Conservation (phyloP, 176 grass and related monocot genomes). For the Paspalum notatum region DNA sequence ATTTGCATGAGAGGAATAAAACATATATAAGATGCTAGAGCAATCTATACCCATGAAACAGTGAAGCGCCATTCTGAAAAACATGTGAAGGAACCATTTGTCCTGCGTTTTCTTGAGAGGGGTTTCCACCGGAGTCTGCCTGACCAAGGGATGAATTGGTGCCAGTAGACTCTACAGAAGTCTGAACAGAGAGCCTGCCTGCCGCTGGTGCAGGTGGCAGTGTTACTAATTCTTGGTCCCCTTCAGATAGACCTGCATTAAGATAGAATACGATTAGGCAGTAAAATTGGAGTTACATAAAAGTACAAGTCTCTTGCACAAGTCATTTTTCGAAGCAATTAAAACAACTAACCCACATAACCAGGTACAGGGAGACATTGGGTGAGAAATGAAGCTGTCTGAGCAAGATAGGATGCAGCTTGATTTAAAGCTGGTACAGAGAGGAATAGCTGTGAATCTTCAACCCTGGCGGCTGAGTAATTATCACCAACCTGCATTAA, state of each 20-base stretch:
- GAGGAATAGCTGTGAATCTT: slow-evolving; percentile 62
- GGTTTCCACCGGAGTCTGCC: slow-evolving; percentile 42
- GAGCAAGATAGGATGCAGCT: slow-evolving; percentile 69
- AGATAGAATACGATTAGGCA: slow-evolving; percentile 9
- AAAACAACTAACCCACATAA: slow-evolving; percentile 50
- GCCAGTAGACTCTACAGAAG: slow-evolving; percentile 36
- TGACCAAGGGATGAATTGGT: slow-evolving; percentile 33
- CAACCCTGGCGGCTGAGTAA: slow-evolving; percentile 43
- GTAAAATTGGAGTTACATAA: slow-evolving; percentile 10
- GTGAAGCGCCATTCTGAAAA: slow-evolving; percentile 75
- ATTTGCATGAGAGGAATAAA: slow-evolving; percentile 30
- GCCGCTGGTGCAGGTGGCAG: slow-evolving; percentile 26
- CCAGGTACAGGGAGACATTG: slow-evolving; percentile 71
- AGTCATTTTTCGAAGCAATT: background rate
- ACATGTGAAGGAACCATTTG: slow-evolving; percentile 56
- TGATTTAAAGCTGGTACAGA: slow-evolving; percentile 67
- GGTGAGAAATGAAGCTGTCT: slow-evolving; percentile 84
- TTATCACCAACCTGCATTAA: slow-evolving; percentile 61
- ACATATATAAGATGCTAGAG: background rate
- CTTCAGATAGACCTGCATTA: slow-evolving; percentile 45
- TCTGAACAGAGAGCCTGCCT: slow-evolving; percentile 16
- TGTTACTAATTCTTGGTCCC: slow-evolving; percentile 61
- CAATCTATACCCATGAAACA: slow-evolving; percentile 79
- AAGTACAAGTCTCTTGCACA: background rate
- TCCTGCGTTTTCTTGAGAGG: slow-evolving; percentile 43